Percentiles rank a stretch among this genome's conserved stretches.
Evolutionary conservation across 495 filamentous ascomycete species (phyloP).

Genomic region (Pyronema omphalodes): DNA sequence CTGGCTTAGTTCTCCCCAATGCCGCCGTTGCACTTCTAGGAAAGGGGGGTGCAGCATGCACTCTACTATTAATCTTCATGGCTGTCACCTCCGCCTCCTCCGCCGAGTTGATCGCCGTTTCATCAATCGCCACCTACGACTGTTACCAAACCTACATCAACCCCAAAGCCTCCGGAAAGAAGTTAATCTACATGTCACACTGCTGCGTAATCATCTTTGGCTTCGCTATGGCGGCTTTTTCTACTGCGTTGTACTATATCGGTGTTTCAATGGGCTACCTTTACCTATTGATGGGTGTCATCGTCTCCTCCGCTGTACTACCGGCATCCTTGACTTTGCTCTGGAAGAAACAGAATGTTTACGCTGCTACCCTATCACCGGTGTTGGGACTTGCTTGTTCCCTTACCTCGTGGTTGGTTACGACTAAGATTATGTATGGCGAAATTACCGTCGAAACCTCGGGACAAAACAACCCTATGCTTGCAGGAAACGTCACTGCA

Average conservation of each 20-base stretch:
- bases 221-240: slow-evolving; percentile 68
- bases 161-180: slow-evolving; percentile 47
- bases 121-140: slow-evolving; percentile 85
- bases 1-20: slow-evolving; percentile 75
- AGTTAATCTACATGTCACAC: slow-evolving; percentile 75
- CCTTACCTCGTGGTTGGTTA: slow-evolving; percentile 80
- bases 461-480: slow-evolving; percentile 63
- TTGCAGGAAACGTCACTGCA: slow-evolving; percentile 62
- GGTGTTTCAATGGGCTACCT: slow-evolving; percentile 42
- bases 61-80: slow-evolving; percentile 84
- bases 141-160: slow-evolving; percentile 58
- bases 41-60: slow-evolving; percentile 67
- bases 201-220: slow-evolving; percentile 56
- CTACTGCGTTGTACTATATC: slow-evolving; percentile 57
- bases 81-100: slow-evolving; percentile 84
- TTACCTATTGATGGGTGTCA: slow-evolving; percentile 81
- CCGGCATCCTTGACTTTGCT: slow-evolving; percentile 64
- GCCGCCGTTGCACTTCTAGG: slow-evolving; percentile 81
- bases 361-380: slow-evolving; percentile 56
- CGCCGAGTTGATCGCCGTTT: slow-evolving; percentile 80
- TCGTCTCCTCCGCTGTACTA: slow-evolving; percentile 71
- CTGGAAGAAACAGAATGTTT: slow-evolving; percentile 71
- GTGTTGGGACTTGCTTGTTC: slow-evolving; percentile 58
- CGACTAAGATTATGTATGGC: slow-evolving; percentile 59
- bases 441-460: slow-evolving; percentile 54